Evolutionary conservation across 2,329 filamentous ascomycete genomes (phyloP).

Genomic region (Thelonectria rubi): DNA sequence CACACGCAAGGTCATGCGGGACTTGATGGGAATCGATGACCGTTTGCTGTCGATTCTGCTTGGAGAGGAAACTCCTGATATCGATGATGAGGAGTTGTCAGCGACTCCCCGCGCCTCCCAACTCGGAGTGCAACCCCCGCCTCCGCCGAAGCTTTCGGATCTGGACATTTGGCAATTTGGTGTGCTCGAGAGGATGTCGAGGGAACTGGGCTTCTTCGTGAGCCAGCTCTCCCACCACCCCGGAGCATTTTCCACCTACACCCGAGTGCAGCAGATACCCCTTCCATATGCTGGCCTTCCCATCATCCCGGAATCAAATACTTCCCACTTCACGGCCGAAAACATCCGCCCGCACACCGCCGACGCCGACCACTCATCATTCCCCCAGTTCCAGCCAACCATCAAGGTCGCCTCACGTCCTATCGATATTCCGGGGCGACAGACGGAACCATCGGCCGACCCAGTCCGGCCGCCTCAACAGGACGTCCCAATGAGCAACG

Average conservation of each 20-base stretch:
- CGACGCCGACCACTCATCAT: constrained; percentile 34
- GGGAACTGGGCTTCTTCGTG: constrained; percentile 85
- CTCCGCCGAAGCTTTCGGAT: constrained; percentile 38
- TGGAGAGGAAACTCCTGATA: constrained; percentile 75
- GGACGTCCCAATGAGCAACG: constrained; percentile 40
- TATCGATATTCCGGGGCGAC: constrained; percentile 49
- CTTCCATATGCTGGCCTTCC: constrained; percentile 83
- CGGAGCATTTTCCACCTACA: constrained; percentile 87
- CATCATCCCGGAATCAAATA: constrained; percentile 64
- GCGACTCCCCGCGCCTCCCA: constrained; percentile 58
- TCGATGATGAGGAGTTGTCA: constrained; percentile 57
- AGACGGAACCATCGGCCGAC: constrained; percentile 33
- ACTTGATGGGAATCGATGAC: constrained; percentile 92
- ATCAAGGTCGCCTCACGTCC: constrained; percentile 50
- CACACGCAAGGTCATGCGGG: constrained; percentile 85
- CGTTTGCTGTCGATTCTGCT: constrained; percentile 84
- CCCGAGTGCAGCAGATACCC: constrained; percentile 68
- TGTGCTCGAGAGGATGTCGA: constrained; percentile 84
- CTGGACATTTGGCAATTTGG: constrained; percentile 74
- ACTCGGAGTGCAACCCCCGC: constrained; percentile 41
- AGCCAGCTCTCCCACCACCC: constrained; percentile 83
- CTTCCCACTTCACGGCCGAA: constrained; percentile 44
- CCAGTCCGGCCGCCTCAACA: constrained; percentile 33
- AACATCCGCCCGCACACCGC: constrained; percentile 33
- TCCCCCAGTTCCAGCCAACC: constrained; percentile 59